Conservation (phyloP, 2,329 filamentous ascomycete genomes). For the Claviceps paspali region DNA sequence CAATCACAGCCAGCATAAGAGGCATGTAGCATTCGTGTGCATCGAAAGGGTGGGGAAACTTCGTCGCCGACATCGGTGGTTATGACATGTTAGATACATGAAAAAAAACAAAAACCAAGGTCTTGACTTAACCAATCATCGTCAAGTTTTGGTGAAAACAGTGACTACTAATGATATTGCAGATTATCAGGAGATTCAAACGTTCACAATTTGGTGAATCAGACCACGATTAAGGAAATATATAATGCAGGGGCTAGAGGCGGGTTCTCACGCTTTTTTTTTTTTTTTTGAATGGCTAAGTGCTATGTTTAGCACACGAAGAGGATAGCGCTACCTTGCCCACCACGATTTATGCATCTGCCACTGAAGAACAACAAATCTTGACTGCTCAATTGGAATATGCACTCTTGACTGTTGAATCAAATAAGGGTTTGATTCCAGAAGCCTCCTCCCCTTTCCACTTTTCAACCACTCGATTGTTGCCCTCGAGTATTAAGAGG, state of each 20-base stretch:
- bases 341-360: neutral
- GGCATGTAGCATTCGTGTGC: no score
- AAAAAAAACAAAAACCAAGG: neutral
- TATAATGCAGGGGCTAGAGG: no score
- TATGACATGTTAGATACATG: no score
- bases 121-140: no score
- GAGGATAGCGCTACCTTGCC: neutral
- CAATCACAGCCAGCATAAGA: no score
- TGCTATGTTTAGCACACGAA: neutral
- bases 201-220: no score
- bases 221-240: no score
- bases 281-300: neutral
- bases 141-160: no score
- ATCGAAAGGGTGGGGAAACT: no score
- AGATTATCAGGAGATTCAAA: no score
- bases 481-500: slow-evolving; percentile 17
- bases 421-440: neutral
- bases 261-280: neutral
- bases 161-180: no score
- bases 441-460: neutral
- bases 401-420: neutral
- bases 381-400: neutral
- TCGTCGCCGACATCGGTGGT: neutral
- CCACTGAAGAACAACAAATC: neutral
- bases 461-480: slow-evolving; percentile 10